Conservation (phyloP, 208 protist genomes). For the Crithidia expoeki region DNA sequence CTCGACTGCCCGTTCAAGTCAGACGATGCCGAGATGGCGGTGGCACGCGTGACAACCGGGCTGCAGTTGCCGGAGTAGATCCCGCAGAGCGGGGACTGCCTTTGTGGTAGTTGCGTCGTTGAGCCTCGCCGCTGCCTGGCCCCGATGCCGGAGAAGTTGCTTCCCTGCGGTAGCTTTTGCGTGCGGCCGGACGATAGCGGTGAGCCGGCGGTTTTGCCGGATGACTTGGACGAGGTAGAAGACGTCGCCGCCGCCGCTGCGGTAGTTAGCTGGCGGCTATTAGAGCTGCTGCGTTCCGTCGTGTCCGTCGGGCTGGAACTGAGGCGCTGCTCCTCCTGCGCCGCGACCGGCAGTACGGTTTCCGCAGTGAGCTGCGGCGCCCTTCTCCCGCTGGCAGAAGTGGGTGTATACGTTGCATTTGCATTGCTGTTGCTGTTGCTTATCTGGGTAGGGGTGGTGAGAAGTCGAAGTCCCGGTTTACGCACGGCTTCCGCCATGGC, state of each 20-base stretch:
- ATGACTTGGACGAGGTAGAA: slow-evolving; percentile 15
- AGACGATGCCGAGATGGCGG: slow-evolving; percentile 5
- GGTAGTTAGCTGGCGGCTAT: slow-evolving; percentile 10
- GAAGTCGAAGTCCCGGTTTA: slow-evolving; percentile 1
- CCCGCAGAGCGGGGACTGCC: slow-evolving; percentile 13
- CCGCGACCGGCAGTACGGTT: slow-evolving; percentile 27
- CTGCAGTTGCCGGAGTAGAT: slow-evolving; percentile 14
- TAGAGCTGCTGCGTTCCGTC: slow-evolving; percentile 31
- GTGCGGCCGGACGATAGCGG: slow-evolving; percentile 6
- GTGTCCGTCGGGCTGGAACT: slow-evolving; percentile 28
- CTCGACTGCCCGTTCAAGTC: background rate
- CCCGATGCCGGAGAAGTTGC: background rate
- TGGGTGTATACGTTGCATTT: background rate
- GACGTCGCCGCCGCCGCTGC: background rate
- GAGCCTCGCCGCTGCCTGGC: slow-evolving; percentile 2
- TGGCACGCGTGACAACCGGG: background rate
- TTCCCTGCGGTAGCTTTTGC: slow-evolving; percentile 5
- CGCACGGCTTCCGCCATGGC: background rate
- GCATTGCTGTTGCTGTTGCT: background rate
- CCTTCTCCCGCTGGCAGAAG: background rate
- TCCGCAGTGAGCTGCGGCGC: slow-evolving; percentile 26
- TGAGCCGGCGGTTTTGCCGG: slow-evolving; percentile 1
- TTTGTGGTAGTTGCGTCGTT: slow-evolving; percentile 10
- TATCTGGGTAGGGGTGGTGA: background rate
- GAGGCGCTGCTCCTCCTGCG: slow-evolving; percentile 22